These are phyloP conservation scores for Geoglossum cookeanum DNA, from an alignment of 2,329 filamentous ascomycete genomes.

Conservation along the genomic window DNA sequence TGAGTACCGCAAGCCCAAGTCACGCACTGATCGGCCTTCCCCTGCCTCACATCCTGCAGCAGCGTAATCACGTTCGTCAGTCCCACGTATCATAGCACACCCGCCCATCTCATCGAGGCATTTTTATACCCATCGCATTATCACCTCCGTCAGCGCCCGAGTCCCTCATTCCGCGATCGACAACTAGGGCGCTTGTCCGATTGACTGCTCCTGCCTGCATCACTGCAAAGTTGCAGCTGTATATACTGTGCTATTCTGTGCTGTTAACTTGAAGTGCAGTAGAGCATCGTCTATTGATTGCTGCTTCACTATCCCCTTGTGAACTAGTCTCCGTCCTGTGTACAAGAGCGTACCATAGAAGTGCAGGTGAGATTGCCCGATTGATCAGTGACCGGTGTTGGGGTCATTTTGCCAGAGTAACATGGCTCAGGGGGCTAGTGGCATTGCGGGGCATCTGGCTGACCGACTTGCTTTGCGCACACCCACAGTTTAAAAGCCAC, in stretches of 20 bases:
- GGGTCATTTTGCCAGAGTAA: not conserved
- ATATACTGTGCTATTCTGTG: not conserved
- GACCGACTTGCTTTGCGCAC: not conserved
- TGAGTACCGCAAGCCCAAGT: not conserved
- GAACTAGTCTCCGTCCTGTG: not conserved
- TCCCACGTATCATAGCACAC: slow-evolving; percentile 1
- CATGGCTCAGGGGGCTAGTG: slow-evolving; percentile 1
- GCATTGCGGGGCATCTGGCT: not conserved
- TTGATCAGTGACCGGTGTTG: not conserved
- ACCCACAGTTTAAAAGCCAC: not conserved
- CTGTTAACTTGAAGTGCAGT: not conserved
- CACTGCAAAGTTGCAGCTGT: not conserved
- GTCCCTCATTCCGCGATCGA: not conserved
- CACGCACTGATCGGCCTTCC: not conserved
- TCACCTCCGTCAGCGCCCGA: not conserved
- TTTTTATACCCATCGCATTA: slow-evolving; percentile 1
- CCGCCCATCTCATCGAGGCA: slow-evolving; percentile 3
- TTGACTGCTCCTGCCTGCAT: not conserved
- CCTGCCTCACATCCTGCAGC: not conserved
- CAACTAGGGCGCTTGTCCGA: not conserved
- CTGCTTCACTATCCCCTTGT: not conserved
- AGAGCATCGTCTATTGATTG: not conserved
- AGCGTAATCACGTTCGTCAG: not conserved
- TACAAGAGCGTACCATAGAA: not conserved
- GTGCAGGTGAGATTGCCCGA: slow-evolving; percentile 2